Conservation (phyloP, 805 yeast genomes). For the Cyberlindnera euphorbiiphila region DNA sequence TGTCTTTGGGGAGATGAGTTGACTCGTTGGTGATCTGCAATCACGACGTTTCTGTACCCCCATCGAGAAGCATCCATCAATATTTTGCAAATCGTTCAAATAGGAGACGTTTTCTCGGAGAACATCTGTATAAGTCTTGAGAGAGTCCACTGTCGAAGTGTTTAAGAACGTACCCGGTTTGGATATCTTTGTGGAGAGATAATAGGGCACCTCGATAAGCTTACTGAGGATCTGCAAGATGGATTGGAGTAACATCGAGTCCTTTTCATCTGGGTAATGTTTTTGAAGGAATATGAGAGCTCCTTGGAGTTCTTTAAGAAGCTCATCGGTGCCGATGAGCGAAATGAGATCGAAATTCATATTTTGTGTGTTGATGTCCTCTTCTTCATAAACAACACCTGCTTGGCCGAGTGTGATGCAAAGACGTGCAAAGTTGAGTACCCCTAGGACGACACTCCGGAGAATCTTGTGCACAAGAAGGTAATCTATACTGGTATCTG, state of each 20-base stretch:
- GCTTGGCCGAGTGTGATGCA: slow-evolving; percentile 43
- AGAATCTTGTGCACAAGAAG: slow-evolving; percentile 47
- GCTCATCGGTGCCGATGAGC: slow-evolving; percentile 21
- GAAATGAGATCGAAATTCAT: slow-evolving; percentile 49
- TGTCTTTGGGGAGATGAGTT: slow-evolving; percentile 29
- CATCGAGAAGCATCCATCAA: slow-evolving; percentile 40
- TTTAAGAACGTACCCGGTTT: slow-evolving; percentile 12
- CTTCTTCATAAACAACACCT: slow-evolving; percentile 70
- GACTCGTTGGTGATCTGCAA: slow-evolving; percentile 44
- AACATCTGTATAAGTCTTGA: slow-evolving; percentile 7
- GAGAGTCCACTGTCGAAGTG: slow-evolving; percentile 15
- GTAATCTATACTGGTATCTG: slow-evolving; percentile 3
- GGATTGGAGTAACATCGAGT: slow-evolving; percentile 20
- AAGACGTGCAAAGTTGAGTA: slow-evolving; percentile 50
- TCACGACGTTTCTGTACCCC: slow-evolving; percentile 45
- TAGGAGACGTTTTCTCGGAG: slow-evolving; percentile 19
- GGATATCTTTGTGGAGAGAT: slow-evolving; percentile 17
- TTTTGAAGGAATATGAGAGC: slow-evolving; percentile 33
- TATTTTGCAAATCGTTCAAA: slow-evolving; percentile 21
- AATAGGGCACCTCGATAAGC: slow-evolving; percentile 21
- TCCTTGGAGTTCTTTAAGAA: slow-evolving; percentile 29
- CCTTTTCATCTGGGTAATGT: slow-evolving; percentile 19
- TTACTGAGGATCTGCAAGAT: slow-evolving; percentile 21
- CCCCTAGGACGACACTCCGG: slow-evolving; percentile 46
- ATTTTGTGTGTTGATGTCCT: slow-evolving; percentile 63